These are phyloP conservation scores for Puccinia triticina DNA, from an alignment of 1,284 basidiomycete species.

Conservation along the genomic window DNA sequence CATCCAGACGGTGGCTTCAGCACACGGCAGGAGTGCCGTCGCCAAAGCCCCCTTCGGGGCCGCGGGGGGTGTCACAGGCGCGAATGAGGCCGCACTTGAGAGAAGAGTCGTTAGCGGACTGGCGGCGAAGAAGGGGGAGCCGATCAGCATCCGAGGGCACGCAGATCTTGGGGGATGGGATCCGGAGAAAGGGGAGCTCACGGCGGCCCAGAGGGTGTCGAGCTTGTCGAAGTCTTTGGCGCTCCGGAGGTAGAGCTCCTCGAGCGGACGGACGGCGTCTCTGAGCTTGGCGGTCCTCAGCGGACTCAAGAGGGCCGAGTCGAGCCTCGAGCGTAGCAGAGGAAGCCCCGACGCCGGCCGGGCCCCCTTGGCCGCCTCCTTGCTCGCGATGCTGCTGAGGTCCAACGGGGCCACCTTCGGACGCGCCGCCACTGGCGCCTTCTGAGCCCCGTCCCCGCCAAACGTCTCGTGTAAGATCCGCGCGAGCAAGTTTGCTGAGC, in stretches of 20 bases:
- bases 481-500: too few species aligned
- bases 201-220: not conserved
- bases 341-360: not conserved
- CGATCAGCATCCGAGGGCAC: too few species aligned
- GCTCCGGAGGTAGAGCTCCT: not conserved
- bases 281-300: not conserved
- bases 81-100: too few species aligned
- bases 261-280: not conserved
- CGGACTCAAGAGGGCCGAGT: not conserved
- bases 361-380: not conserved
- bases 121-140: not conserved
- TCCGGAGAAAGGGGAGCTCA: not conserved
- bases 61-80: too few species aligned
- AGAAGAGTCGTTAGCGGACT: not conserved
- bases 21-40: too few species aligned
- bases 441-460: not conserved
- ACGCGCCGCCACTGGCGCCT: not conserved
- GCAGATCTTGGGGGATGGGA: too few species aligned
- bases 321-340: not conserved
- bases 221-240: not conserved
- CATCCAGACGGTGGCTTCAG: too few species aligned
- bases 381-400: not conserved
- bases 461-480: too few species aligned
- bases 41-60: too few species aligned
- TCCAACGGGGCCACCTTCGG: constrained; percentile 5